Evolutionary conservation across 345 rosid species (phyloP).

Genomic region (Schrenkiella parvula): DNA sequence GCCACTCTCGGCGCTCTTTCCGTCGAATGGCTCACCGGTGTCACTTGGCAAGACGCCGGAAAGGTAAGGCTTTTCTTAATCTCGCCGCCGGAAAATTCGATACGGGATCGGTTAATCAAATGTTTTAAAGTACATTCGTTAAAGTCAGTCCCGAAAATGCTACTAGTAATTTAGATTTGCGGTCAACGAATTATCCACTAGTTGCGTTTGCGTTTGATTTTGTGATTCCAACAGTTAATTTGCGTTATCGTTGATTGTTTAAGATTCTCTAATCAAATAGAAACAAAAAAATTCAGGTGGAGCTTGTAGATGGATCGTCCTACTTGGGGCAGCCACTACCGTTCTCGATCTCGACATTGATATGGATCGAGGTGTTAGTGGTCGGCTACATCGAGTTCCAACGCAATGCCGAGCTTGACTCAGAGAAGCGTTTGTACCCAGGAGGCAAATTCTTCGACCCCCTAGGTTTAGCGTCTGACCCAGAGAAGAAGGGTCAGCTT

Average conservation of each 20-base stretch:
- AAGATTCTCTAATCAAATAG: background rate
- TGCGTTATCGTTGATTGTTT: background rate
- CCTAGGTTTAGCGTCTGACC: conserved; percentile 79
- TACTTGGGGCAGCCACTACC: conserved; percentile 92
- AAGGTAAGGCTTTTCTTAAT: conserved; percentile 39
- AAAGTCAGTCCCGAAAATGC: too few species aligned
- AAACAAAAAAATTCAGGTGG: conserved; percentile 53
- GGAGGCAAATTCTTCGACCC: conserved; percentile 91
- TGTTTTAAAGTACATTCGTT: too few species aligned
- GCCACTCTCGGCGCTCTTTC: conserved; percentile 74
- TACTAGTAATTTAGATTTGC: too few species aligned
- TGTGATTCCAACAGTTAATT: too few species aligned
- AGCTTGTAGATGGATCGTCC: conserved; percentile 84
- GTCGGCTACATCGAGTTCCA: conserved; percentile 94
- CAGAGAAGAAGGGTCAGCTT: conserved; percentile 81
- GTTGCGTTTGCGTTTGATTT: too few species aligned
- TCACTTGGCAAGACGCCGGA: conserved; percentile 76
- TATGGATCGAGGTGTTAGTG: conserved; percentile 81
- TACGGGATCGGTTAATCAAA: too few species aligned
- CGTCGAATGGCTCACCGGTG: conserved; percentile 65
- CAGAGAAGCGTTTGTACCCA: conserved; percentile 87
- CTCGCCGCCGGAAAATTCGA: background rate
- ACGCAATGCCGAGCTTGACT: conserved; percentile 84
- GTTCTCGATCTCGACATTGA: conserved; percentile 76
- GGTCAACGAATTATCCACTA: too few species aligned